Base-by-base conservation (phyloP, 2,329 filamentous ascomycete genomes). In the Paecilomyces niveus region DNA sequence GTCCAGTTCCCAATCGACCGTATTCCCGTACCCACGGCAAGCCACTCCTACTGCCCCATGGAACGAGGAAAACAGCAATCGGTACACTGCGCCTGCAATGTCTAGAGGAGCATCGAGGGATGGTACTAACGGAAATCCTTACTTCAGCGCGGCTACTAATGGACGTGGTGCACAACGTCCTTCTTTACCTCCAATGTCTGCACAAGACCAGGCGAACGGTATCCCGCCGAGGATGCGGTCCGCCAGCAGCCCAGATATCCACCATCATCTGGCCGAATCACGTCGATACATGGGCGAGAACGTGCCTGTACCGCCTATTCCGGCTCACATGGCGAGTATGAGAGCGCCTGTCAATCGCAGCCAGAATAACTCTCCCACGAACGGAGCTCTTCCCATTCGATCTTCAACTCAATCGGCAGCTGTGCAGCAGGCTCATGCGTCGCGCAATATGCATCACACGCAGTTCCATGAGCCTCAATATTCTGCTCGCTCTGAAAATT, bases 241-340 rank as follows among this genome's bases (percentile, higher is more conserved):
- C 39, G 95, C 95, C 68, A 97, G 93, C 76, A 97, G 92, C 62
- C 93, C 94, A 7, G 92, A 97, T 72, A 96, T 96, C 66, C 90
- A 95, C 56, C 83, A 86, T 56, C 81, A 83, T 62, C 81, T 81
- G 54, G 79, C 81, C 33, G 77, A 81, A 53, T 67, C 72, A 13
- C 73, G 76, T 59, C 77, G 77, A 54, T 78, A 78, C 61, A 72
- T 69, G 81, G 85, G 62, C 73, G 78, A 80, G 61, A 77, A 78
- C 62, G 83, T 91, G 5, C 89, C 89, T 4, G 88, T 92, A 11
- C 89, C 89, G 7, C 88, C 89, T 5, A 92, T 92, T 55, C 89
- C 89, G 24, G 77, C 87, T 21, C 89, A 92, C 63, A 83, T 84
- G 68, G 81, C 83, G 51, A 83, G 81, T 63, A 81, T 82, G 68